These are phyloP conservation scores for Penicillium sp. DNA, from an alignment of 2,329 filamentous ascomycete species.

Conservation along the genomic window DNA sequence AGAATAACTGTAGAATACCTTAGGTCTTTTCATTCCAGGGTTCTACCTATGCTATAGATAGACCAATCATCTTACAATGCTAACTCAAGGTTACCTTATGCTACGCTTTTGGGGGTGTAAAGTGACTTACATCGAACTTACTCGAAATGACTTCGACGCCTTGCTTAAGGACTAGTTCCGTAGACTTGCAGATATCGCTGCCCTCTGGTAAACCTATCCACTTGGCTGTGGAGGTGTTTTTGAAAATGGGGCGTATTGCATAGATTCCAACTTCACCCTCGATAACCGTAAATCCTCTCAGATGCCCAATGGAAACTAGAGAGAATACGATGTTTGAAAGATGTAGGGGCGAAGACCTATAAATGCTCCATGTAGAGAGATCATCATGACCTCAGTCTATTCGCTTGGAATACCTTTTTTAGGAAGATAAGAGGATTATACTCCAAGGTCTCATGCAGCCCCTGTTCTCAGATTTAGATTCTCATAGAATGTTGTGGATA, in stretches of 20 bases:
- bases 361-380: not conserved
- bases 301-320: not conserved
- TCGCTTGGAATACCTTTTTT: too few relatives aligned
- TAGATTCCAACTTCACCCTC: not conserved
- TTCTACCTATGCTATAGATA: slow-evolving; percentile 4
- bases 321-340: not conserved
- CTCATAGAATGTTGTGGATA: too few relatives aligned
- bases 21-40: not conserved
- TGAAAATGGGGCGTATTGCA: slow-evolving; percentile 1
- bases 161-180: not conserved
- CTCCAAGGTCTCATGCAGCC: too few relatives aligned
- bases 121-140: slow-evolving; percentile 7
- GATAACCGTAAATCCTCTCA: not conserved
- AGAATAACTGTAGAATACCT: too few relatives aligned
- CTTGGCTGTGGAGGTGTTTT: not conserved
- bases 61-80: slow-evolving; percentile 4
- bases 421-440: too few relatives aligned
- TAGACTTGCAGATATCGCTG: not conserved
- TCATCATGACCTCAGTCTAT: too few relatives aligned
- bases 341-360: not conserved
- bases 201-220: slow-evolving; percentile 3
- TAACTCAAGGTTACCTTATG: not conserved
- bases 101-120: not conserved
- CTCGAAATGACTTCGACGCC: slow-evolving; percentile 2
- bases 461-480: too few relatives aligned